Conservation (phyloP, 192 early-diverging fungal genomes). For the Backusella circina region DNA sequence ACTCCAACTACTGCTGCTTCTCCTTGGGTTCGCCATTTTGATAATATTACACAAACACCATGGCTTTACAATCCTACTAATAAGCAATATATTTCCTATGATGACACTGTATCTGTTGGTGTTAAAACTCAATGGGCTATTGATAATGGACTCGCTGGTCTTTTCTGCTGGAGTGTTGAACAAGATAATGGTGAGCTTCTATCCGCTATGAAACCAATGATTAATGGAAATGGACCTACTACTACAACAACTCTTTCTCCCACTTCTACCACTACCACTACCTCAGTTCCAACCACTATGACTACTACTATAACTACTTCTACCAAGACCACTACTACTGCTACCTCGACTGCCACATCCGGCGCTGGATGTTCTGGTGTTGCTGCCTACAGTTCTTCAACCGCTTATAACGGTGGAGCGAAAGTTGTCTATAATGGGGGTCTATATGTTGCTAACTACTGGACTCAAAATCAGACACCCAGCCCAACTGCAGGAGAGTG, state of each 20-base stretch:
- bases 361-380: constrained; percentile 23
- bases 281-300: constrained; percentile 7
- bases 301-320: constrained; percentile 9
- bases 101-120: constrained; percentile 57
- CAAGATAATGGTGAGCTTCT: constrained; percentile 68
- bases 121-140: constrained; percentile 56
- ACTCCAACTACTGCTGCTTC: constrained; percentile 44
- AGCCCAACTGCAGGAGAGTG: not conserved
- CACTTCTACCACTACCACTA: not conserved
- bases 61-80: constrained; percentile 66
- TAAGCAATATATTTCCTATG: constrained; percentile 64
- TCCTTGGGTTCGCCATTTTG: constrained; percentile 66
- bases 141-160: constrained; percentile 52
- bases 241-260: constrained; percentile 26
- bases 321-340: not conserved
- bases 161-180: constrained; percentile 67
- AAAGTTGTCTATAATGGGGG: constrained; percentile 39
- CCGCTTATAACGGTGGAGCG: constrained; percentile 30
- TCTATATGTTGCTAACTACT: constrained; percentile 40
- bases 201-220: constrained; percentile 12
- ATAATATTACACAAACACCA: constrained; percentile 57
- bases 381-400: constrained; percentile 18
- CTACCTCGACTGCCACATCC: not conserved
- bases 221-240: constrained; percentile 3
- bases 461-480: constrained; percentile 39